Evolutionary conservation across 192 early-diverging fungal species (phyloP), one percentile per base, ranked within the genome.

Genomic region (Funneliformis mosseae): DNA sequence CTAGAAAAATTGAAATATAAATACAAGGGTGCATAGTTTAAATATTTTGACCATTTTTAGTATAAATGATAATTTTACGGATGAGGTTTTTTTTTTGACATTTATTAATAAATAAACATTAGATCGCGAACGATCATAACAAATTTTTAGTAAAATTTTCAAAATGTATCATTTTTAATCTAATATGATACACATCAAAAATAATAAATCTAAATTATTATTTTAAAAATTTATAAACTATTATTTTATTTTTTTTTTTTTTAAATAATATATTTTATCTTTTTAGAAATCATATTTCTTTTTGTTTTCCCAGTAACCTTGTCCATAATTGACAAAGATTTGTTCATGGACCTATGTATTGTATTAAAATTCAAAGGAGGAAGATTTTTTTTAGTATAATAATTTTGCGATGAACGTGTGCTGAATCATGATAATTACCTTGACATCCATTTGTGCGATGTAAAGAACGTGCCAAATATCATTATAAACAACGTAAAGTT

Each of bases 1-100:
- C 46, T 78, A 48, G 77, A 78, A 14, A 78, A 78, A 64, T 67
- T 78, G 8, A 78, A 78, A 50, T 78, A 78, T 50, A 78, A 78
- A n/a, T 78, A 63, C 11, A 78, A 78, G 18, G 77, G 77, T 28
- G 77, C 77, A 21, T 78, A 67, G 25, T 71, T 14, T 28, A 11
- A 14, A 8, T 66, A 18, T 28, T 71, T 71, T 45, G 42, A 2
- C n/a, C 5, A 33, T 28, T 9, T 69, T 8, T 28, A 10, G n/a
- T n/a, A n/a, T n/a, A n/a, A n/a, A n/a, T n/a, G n/a, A n/a, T n/a
- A n/a, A n/a, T n/a, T n/a, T n/a, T n/a, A n/a, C n/a, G n/a, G n/a
- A n/a, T n/a, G n/a, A n/a, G n/a, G n/a, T n/a, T n/a, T n/a, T n/a
- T n/a, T n/a, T n/a, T n/a, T n/a, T n/a, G n/a, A n/a, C n/a, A n/a